These are phyloP conservation scores for Pyrenochaeta sp. DNA, from an alignment of 2,329 filamentous ascomycete species.

Conservation along the genomic window DNA sequence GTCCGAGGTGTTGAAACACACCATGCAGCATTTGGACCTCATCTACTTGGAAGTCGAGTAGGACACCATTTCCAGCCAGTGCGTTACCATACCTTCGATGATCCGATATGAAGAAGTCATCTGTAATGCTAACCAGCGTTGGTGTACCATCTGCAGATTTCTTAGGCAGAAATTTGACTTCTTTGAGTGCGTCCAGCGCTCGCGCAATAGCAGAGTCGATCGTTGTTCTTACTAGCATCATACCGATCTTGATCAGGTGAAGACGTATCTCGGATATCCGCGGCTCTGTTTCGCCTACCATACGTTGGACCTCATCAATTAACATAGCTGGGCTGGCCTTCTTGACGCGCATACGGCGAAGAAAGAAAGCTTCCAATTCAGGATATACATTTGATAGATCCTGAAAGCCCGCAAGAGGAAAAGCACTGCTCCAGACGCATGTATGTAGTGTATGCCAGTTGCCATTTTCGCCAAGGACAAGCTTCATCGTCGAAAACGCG, in stretches of 20 bases:
- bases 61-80: slow-evolving; percentile 5
- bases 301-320: slow-evolving; percentile 19
- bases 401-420: slow-evolving; percentile 15
- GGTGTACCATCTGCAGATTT: background rate
- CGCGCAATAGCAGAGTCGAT: slow-evolving; percentile 7
- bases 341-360: slow-evolving; percentile 14
- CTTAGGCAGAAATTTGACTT: slow-evolving; percentile 24
- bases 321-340: slow-evolving; percentile 23
- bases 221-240: slow-evolving; percentile 11
- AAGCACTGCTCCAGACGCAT: slow-evolving; percentile 26
- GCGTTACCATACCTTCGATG: slow-evolving; percentile 23
- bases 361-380: slow-evolving; percentile 10
- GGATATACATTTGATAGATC: slow-evolving; percentile 19
- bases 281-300: slow-evolving; percentile 13
- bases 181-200: slow-evolving; percentile 16
- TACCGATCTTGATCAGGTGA: slow-evolving; percentile 22
- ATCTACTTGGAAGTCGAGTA: slow-evolving; percentile 25
- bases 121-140: slow-evolving; percentile 13
- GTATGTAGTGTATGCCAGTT: slow-evolving; percentile 14
- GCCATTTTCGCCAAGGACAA: slow-evolving; percentile 13
- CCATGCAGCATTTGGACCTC: slow-evolving; percentile 24
- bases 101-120: slow-evolving; percentile 26
- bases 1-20: slow-evolving; percentile 17
- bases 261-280: slow-evolving; percentile 12
- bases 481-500: slow-evolving; percentile 6